These are phyloP conservation scores for Solanum etuberosum DNA, from an alignment of 257 asterid genomes.

Conservation along the genomic window DNA sequence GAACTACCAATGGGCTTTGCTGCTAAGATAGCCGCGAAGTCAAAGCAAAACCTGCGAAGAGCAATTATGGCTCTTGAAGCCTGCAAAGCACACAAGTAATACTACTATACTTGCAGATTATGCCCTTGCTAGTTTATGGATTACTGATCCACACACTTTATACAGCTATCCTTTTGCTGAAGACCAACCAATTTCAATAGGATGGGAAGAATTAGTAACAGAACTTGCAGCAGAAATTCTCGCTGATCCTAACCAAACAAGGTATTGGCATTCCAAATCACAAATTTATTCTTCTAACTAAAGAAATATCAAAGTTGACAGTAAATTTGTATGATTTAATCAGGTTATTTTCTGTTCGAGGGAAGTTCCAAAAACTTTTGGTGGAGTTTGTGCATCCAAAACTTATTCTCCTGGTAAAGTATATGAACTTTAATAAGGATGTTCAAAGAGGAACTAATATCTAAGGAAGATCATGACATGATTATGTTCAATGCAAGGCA, in stretches of 20 bases:
- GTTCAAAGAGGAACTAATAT: background rate
- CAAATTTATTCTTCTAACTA: background rate
- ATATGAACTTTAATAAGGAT: background rate
- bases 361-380: slow-evolving; percentile 57
- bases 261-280: slow-evolving; percentile 15
- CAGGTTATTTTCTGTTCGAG: slow-evolving; percentile 53
- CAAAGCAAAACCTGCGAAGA: slow-evolving; percentile 64
- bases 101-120: background rate
- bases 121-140: background rate
- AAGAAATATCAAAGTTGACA: background rate
- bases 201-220: slow-evolving; percentile 67
- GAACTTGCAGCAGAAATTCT: slow-evolving; percentile 66
- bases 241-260: slow-evolving; percentile 54
- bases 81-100: slow-evolving; percentile 81
- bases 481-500: slow-evolving; percentile 9
- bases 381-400: slow-evolving; percentile 62
- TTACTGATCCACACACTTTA: background rate
- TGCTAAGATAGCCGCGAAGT: slow-evolving; percentile 62
- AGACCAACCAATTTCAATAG: slow-evolving; percentile 71
- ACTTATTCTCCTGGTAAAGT: slow-evolving; percentile 66
- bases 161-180: slow-evolving; percentile 75
- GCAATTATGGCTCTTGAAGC: slow-evolving; percentile 94
- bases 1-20: slow-evolving; percentile 69
- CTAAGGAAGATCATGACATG: background rate
- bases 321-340: background rate